These are phyloP conservation scores for Cyberlindnera euphorbiiphila DNA, from an alignment of 805 yeast genomes.

Conservation along the genomic window DNA sequence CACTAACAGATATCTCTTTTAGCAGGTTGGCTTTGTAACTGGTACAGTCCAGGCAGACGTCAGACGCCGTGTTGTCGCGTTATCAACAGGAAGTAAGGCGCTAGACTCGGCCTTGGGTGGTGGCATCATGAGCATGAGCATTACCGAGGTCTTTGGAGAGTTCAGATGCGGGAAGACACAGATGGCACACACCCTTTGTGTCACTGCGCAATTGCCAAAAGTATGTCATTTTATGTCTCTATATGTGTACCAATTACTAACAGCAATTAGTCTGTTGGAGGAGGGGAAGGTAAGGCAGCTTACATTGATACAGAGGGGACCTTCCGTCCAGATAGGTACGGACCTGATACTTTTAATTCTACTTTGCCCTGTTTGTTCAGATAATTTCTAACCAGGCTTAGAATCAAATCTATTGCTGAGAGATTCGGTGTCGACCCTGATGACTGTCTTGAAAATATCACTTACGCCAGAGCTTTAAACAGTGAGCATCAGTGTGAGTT, in stretches of 20 bases:
- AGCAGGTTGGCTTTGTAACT: constrained; percentile 67
- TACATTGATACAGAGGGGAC: constrained; percentile 82
- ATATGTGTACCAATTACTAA: background rate
- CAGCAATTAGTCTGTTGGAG: constrained; percentile 43
- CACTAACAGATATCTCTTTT: too few species aligned
- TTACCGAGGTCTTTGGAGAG: constrained; percentile 78
- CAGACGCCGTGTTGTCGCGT: constrained; percentile 56
- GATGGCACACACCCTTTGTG: constrained; percentile 73
- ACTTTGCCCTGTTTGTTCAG: too few species aligned
- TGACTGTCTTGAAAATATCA: constrained; percentile 64
- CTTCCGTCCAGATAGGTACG: constrained; percentile 56
- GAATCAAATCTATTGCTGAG: constrained; percentile 60
- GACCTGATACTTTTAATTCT: background rate
- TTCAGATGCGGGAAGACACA: constrained; percentile 83
- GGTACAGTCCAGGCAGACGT: constrained; percentile 66
- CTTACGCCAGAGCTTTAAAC: constrained; percentile 72
- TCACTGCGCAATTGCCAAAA: constrained; percentile 67
- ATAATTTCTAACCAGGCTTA: constrained; percentile 13
- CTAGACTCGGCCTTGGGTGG: constrained; percentile 70
- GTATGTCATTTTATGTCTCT: constrained; percentile 1
- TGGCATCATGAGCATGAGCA: constrained; percentile 71
- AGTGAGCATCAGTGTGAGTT: constrained; percentile 78
- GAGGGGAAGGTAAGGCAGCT: constrained; percentile 78
- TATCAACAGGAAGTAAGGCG: constrained; percentile 71
- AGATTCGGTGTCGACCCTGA: constrained; percentile 67